Evolutionary conservation across 352 stramenopile species (phyloP).

Genomic region (Phytophthora sp.): DNA sequence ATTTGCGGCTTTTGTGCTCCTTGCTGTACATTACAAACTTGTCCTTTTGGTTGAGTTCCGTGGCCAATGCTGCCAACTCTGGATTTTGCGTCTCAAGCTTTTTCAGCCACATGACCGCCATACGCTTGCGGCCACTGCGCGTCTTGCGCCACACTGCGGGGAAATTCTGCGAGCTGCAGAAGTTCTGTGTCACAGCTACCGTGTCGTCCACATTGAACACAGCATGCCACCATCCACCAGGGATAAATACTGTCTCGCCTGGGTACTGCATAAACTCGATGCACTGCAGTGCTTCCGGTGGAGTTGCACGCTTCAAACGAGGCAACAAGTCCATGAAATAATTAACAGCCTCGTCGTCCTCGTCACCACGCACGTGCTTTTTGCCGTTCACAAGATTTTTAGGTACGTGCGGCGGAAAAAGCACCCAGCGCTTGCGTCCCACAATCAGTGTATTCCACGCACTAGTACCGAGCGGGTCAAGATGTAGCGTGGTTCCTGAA

Average conservation of each 20-base stretch:
- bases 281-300: constrained; percentile 63
- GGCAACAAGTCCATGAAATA: constrained; percentile 93
- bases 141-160: constrained; percentile 86
- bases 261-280: constrained; percentile 91
- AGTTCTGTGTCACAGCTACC: constrained; percentile 95
- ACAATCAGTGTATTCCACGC: constrained; percentile 97
- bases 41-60: constrained; percentile 88
- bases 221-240: constrained; percentile 93
- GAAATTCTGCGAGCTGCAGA: constrained; percentile 92
- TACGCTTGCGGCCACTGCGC: constrained; percentile 92
- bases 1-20: constrained; percentile 21
- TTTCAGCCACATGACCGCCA: constrained; percentile 94
- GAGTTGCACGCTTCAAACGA: constrained; percentile 81
- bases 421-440: constrained; percentile 96
- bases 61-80: constrained; percentile 81
- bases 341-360: constrained; percentile 93
- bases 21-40: constrained; percentile 86
- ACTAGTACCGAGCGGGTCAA: constrained; percentile 96
- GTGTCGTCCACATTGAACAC: constrained; percentile 93
- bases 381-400: constrained; percentile 83
- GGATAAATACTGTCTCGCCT: constrained; percentile 93
- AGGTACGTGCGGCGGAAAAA: constrained; percentile 92
- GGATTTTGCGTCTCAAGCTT: constrained; percentile 83
- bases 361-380: constrained; percentile 83
- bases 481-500: constrained; percentile 94